Percentiles rank a stretch among this genome's conserved stretches.
Conservation (phyloP, 768 basidiomycete genomes). For the Tremella mesenterica region DNA sequence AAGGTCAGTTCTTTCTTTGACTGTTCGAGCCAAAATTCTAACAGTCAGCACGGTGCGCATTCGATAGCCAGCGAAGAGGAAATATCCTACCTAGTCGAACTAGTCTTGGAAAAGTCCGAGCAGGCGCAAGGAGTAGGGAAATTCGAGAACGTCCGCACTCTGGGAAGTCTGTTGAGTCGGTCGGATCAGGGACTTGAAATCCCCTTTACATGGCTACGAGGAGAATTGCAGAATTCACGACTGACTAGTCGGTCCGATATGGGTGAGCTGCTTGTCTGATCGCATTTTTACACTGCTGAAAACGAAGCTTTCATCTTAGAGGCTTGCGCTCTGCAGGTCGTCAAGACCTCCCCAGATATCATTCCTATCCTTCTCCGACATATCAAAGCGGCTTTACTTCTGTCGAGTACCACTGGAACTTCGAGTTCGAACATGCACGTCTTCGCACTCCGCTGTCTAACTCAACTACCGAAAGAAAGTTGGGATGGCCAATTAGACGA, state of each 20-base stretch:
- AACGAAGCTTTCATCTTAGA: constrained; percentile 18
- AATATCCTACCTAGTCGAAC: constrained; percentile 18
- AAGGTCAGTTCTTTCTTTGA: constrained; percentile 10
- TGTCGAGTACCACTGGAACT: not conserved
- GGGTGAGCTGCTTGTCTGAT: constrained; percentile 2
- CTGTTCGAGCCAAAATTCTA: not conserved
- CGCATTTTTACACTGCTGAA: not conserved
- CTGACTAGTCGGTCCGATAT: not conserved
- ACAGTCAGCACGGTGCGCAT: constrained; percentile 12
- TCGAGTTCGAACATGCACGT: constrained; percentile 10
- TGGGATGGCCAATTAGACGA: constrained; percentile 27
- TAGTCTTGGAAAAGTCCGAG: constrained; percentile 6
- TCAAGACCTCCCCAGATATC: not conserved
- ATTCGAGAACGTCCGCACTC: constrained; percentile 3
- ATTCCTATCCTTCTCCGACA: not conserved
- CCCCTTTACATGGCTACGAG: not conserved
- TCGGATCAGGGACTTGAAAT: not conserved
- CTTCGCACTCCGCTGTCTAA: constrained; percentile 24
- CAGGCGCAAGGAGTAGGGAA: not conserved
- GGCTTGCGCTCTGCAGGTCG: constrained; percentile 1
- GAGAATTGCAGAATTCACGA: not conserved
- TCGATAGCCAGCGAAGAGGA: constrained; percentile 13
- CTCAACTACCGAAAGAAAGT: constrained; percentile 3
- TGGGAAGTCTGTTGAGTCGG: not conserved
- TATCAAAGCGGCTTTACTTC: not conserved